These are phyloP conservation scores for Penicillium tannophilum DNA, from an alignment of 495 filamentous ascomycete genomes.

Conservation along the genomic window DNA sequence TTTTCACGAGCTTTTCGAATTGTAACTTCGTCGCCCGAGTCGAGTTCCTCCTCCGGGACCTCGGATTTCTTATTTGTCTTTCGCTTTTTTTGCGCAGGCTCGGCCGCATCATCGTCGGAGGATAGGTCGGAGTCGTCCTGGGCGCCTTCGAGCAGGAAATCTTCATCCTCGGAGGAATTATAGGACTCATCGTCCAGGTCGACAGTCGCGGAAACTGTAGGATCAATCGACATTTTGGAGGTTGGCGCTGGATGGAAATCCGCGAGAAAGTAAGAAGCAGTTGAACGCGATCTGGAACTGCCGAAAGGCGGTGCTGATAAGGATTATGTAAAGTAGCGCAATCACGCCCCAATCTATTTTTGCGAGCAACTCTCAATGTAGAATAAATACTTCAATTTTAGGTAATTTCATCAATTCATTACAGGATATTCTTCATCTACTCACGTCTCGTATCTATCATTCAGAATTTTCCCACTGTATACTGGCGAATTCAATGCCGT, in stretches of 20 bases:
- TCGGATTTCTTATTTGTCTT: conserved; percentile 35
- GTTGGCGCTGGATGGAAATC: not conserved
- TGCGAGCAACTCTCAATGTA: not conserved
- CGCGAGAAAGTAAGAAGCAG: conserved; percentile 7
- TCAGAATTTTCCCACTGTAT: no score
- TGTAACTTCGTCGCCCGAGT: conserved; percentile 79
- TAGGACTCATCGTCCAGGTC: conserved; percentile 61
- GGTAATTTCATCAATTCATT: not conserved
- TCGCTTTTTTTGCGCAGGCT: conserved; percentile 45
- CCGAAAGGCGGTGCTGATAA: conserved; percentile 28
- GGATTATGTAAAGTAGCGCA: conserved; percentile 21
- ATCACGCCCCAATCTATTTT: not conserved
- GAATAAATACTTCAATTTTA: not conserved
- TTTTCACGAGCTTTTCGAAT: conserved; percentile 62
- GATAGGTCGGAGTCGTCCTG: conserved; percentile 48
- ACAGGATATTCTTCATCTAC: conserved; percentile 7
- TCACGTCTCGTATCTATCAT: conserved; percentile 13
- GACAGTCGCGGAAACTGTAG: conserved; percentile 10
- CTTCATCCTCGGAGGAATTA: conserved; percentile 72
- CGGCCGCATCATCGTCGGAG: conserved; percentile 36
- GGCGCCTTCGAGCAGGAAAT: conserved; percentile 67
- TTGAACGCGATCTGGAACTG: conserved; percentile 20
- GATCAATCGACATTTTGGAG: conserved; percentile 35
- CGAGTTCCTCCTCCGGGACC: conserved; percentile 39
- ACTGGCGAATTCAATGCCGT: no score